Percentiles rank a stretch among this genome's conserved stretches.
These are phyloP conservation scores for Emericellopsis atlantica DNA, from an alignment of 2,329 filamentous ascomycete genomes.

Conservation along the genomic window DNA sequence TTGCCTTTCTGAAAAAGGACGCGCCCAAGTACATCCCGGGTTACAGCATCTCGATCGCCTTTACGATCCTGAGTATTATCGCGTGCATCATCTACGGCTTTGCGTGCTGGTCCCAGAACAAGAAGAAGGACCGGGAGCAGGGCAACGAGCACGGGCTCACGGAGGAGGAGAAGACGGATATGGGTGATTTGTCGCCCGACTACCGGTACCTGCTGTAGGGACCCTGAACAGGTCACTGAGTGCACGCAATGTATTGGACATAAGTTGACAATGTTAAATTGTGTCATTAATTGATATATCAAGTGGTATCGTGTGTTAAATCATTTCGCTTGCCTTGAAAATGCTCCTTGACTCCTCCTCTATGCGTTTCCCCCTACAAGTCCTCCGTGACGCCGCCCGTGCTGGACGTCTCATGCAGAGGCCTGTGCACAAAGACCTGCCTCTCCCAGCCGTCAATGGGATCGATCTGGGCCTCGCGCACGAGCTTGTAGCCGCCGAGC, in stretches of 20 bases:
- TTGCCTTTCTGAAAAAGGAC: slow-evolving; percentile 53
- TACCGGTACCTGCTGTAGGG: slow-evolving; percentile 46
- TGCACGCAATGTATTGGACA: too few relatives aligned
- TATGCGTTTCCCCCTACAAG: too few relatives aligned
- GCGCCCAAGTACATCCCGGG: slow-evolving; percentile 57
- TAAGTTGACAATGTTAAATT: too few relatives aligned
- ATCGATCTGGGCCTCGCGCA: slow-evolving; percentile 39
- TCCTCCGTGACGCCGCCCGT: too few relatives aligned
- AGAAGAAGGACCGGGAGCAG: slow-evolving; percentile 37
- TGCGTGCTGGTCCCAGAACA: slow-evolving; percentile 48
- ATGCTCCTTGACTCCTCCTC: too few relatives aligned
- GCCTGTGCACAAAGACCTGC: slow-evolving; percentile 33
- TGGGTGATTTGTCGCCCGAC: slow-evolving; percentile 46
- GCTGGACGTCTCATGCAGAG: too few relatives aligned
- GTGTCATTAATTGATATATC: too few relatives aligned
- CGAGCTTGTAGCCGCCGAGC: slow-evolving; percentile 40
- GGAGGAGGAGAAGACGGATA: slow-evolving; percentile 47
- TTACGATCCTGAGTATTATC: slow-evolving; percentile 54
- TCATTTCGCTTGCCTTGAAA: too few relatives aligned
- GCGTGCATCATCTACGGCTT: slow-evolving; percentile 48
- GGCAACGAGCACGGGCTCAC: slow-evolving; percentile 30
- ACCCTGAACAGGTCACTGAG: neutral
- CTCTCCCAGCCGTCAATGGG: slow-evolving; percentile 51
- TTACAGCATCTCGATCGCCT: slow-evolving; percentile 66
- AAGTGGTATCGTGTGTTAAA: too few relatives aligned